Conservation (phyloP, 2,329 filamentous ascomycete genomes). For the Pseudogymnoascus sp. region DNA sequence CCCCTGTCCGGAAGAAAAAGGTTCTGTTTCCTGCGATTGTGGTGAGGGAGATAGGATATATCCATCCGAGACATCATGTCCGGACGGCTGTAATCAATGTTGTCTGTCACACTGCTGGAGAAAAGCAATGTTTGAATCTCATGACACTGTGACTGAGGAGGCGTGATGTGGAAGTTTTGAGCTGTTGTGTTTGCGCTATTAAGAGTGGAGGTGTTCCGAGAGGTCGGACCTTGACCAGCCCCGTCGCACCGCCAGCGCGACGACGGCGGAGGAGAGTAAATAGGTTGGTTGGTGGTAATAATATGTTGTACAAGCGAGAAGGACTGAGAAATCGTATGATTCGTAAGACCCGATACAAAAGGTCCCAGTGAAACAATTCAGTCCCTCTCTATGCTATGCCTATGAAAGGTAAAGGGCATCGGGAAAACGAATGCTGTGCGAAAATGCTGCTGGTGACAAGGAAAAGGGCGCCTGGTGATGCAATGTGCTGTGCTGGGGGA, state of each 20-base stretch:
- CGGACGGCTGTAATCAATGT: background rate
- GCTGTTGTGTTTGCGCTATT: background rate
- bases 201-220: background rate
- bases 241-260: background rate
- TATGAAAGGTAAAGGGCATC: background rate
- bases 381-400: background rate
- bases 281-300: slow-evolving; percentile 2
- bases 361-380: background rate
- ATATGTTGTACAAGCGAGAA: background rate
- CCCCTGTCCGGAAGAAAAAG: background rate
- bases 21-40: background rate
- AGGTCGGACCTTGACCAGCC: background rate
- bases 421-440: background rate
- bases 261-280: background rate
- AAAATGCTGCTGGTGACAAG: background rate
- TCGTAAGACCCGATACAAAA: background rate
- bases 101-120: background rate
- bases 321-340: background rate
- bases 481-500: slow-evolving; percentile 3
- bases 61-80: background rate
- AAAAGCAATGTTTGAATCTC: background rate
- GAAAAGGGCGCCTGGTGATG: background rate
- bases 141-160: background rate
- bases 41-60: background rate
- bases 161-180: background rate